Base-by-base conservation (phyloP, 441 rosid species). In the Erodium texanum region DNA sequence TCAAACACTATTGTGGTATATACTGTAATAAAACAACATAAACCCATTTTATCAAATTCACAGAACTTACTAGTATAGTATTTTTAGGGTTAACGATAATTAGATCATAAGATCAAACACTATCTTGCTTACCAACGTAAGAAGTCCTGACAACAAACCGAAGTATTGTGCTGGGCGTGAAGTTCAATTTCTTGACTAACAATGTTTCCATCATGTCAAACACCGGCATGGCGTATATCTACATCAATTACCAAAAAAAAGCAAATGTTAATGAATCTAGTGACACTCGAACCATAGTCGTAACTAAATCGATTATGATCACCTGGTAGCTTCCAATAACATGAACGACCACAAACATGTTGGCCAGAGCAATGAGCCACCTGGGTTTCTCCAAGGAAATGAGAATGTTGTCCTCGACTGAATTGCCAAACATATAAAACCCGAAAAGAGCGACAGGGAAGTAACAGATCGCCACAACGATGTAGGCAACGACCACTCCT, bases 251-350 rank as follows among this genome's bases (percentile, higher is more conserved):
- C 2, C 2, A 48, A 48, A 8, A 48, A 8, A 11, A n/a, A 8
- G 5, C n/a, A 48, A 0, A 32, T 32, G 3, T 11, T 48, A 12
- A 10, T 62, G 11, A 15, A 20, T 23, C 5, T 41, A 0, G 20
- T 4, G 3, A 20, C n/a, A n/a, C n/a, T n/a, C n/a, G n/a, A n/a
- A n/a, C n/a, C n/a, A n/a, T n/a, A n/a, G n/a, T n/a, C n/a, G n/a
- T n/a, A n/a, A n/a, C n/a, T n/a, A n/a, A n/a, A n/a, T n/a, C n/a
- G n/a, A n/a, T n/a, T n/a, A n/a, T n/a, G n/a, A n/a, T 45, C 5
- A 85, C 92, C 89, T 85, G 92, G 70, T 87, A 87, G 73, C 86
- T 87, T 18, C 89, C 89, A 20, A 81, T 85, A 14, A 85, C 86
- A 74, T 87, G 92, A 52, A 87, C 64, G 16, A 83, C 86, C 3